Percentiles rank a stretch among this genome's conserved stretches.
Conservation (phyloP, 2,329 filamentous ascomycete genomes). For the Tympanopsis confertula region DNA sequence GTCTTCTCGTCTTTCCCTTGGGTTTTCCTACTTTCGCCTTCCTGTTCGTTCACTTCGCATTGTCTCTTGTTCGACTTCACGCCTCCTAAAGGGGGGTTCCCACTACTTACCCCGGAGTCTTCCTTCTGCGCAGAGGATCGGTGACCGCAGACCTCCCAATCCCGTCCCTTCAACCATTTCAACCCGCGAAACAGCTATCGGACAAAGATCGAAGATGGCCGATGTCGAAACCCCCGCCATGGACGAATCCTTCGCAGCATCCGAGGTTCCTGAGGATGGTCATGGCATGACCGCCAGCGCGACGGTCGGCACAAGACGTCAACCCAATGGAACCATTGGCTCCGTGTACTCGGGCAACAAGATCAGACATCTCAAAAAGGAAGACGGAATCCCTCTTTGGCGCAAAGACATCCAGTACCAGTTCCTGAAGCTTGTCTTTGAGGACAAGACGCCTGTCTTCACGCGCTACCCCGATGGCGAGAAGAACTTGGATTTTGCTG, state of each 20-base stretch:
- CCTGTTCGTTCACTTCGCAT: too few relatives aligned
- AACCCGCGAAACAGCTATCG: too few relatives aligned
- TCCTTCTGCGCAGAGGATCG: too few relatives aligned
- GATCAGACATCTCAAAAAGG: constrained; percentile 50
- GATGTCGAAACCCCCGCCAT: constrained; percentile 15
- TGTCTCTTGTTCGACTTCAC: too few relatives aligned
- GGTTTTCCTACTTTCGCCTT: too few relatives aligned
- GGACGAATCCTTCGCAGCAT: constrained; percentile 20
- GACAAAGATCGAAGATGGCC: constrained; percentile 13
- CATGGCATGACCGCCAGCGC: constrained; percentile 16
- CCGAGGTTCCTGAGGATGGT: constrained; percentile 9
- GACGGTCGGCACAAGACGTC: constrained; percentile 39
- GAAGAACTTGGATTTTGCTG: constrained; percentile 45
- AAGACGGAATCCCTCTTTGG: constrained; percentile 51
- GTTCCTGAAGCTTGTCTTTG: constrained; percentile 47
- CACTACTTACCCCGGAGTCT: too few relatives aligned
- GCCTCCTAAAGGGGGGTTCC: too few relatives aligned
- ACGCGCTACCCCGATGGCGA: constrained; percentile 50
- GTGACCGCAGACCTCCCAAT: too few relatives aligned
- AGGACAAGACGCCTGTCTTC: constrained; percentile 45
- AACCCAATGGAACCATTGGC: constrained; percentile 53
- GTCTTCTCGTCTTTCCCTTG: too few relatives aligned
- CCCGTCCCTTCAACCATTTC: too few relatives aligned
- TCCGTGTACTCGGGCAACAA: constrained; percentile 58
- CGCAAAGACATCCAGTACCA: constrained; percentile 53